Evolutionary conservation across 768 basidiomycete species (phyloP).

Genomic region (Hypsizygus marmoreus): DNA sequence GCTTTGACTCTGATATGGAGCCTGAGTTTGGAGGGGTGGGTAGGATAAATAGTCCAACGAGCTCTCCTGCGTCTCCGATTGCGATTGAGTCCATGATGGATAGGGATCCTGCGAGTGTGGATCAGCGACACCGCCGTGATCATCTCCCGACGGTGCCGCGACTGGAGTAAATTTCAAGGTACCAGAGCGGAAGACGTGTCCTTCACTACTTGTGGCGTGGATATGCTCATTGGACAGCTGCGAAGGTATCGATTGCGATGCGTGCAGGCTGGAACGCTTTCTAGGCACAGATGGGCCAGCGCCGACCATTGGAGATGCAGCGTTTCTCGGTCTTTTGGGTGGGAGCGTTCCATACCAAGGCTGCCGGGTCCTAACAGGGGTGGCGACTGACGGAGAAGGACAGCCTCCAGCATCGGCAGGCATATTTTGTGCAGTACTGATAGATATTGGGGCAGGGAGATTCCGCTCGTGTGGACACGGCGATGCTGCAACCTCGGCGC

Average conservation of each 20-base stretch:
- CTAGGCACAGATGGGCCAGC: background rate
- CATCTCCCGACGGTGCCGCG: background rate
- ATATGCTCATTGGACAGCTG: background rate
- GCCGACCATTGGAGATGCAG: background rate
- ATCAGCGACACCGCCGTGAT: background rate
- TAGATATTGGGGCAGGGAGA: too few species aligned
- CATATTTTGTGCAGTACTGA: background rate
- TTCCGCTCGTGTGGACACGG: background rate
- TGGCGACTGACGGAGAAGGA: constrained; percentile 10
- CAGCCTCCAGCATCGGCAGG: background rate
- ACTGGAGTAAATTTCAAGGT: constrained; percentile 23
- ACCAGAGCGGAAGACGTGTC: constrained; percentile 27
- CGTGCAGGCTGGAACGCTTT: background rate
- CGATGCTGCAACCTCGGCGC: background rate
- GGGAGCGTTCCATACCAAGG: constrained; percentile 35
- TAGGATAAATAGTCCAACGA: constrained; percentile 31
- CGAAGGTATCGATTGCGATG: constrained; percentile 3
- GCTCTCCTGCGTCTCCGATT: constrained; percentile 18
- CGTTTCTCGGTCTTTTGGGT: constrained; percentile 12
- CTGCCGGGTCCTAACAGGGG: constrained; percentile 24
- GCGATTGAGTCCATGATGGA: constrained; percentile 22
- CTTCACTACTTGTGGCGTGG: background rate
- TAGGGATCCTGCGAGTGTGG: constrained; percentile 10
- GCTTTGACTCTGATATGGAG: constrained; percentile 53
- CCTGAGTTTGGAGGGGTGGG: constrained; percentile 51